Percentiles rank a stretch among this genome's conserved stretches.
These are phyloP conservation scores for Parafenestella ontariensis DNA, from an alignment of 2,329 filamentous ascomycete genomes.

Conservation along the genomic window DNA sequence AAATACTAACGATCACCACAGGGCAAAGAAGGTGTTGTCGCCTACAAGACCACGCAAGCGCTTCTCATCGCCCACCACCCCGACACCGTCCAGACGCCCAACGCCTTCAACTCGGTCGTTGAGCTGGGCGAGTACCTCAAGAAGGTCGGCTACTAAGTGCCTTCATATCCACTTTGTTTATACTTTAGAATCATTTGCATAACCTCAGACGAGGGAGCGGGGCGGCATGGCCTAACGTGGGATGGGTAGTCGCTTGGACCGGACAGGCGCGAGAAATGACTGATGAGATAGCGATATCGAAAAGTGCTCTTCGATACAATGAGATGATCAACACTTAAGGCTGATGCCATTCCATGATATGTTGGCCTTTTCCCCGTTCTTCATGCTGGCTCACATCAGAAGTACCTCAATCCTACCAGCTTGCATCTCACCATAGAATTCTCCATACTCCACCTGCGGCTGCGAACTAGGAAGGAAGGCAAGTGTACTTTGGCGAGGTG, in stretches of 20 bases:
- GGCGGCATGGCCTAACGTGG: slow-evolving; percentile 8
- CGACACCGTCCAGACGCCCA: slow-evolving; percentile 75
- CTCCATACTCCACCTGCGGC: too few relatives aligned
- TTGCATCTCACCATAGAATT: too few relatives aligned
- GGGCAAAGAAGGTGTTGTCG: slow-evolving; percentile 81
- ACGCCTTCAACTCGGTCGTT: slow-evolving; percentile 80
- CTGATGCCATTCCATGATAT: neutral
- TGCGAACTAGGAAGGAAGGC: too few relatives aligned
- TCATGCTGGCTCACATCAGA: too few relatives aligned
- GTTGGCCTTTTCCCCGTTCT: too few relatives aligned
- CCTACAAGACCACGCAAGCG: slow-evolving; percentile 87
- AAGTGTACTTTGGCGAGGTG: too few relatives aligned
- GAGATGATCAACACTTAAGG: slow-evolving; percentile 10
- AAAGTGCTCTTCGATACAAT: slow-evolving; percentile 16
- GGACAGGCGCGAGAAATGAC: slow-evolving; percentile 13
- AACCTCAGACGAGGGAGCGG: slow-evolving; percentile 20
- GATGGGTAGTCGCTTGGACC: slow-evolving; percentile 2
- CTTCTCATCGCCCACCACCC: slow-evolving; percentile 88
- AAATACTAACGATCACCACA: slow-evolving; percentile 43
- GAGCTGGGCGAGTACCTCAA: slow-evolving; percentile 87
- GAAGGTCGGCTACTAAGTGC: slow-evolving; percentile 72
- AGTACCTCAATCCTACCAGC: too few relatives aligned
- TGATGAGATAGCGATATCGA: slow-evolving; percentile 14
- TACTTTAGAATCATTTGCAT: slow-evolving; percentile 51
- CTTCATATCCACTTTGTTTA: slow-evolving; percentile 30